Evolutionary conservation across 2,329 filamentous ascomycete genomes (phyloP), one percentile per base, ranked within the genome.

Genomic region (Phaeosphaeria sp.): DNA sequence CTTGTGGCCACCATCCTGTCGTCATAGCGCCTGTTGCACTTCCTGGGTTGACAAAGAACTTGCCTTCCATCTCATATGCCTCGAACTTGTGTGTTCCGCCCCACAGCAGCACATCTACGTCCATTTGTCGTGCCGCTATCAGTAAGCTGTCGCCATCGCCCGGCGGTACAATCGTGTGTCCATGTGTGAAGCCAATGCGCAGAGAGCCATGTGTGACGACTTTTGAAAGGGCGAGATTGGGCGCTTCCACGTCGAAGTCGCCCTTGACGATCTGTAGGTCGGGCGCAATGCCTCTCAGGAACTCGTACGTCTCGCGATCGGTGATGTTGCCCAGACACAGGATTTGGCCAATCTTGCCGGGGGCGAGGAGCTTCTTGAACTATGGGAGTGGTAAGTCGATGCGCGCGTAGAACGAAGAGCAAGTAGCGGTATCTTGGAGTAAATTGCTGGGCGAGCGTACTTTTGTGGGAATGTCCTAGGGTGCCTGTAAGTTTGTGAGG

Each of bases 261-360:
- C 88, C 88, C 72, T 89, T 89, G 63, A 90, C 88, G 67, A 90
- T 85, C 67, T 90, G 88, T 42, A 90, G 81, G 69, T 90, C 88
- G 4, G 84, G 83, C 5, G 84, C 82, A 55, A 85, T 80, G 59
- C 75, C 74, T 56, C 83, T 82, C 13, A 86, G 82, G 78, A 85
- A 86, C 56, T 83, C 78, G 76, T 83, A 85, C 52, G 83, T 85
- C 63, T 83, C 82, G 67, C 83, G 82, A 58, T 83, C 82, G 65
- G 84, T 86, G 51, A 86, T 81, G 71, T 86, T 86, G 55, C 84
- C 84, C 3, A 86, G 78, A 67, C 84, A 86, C 54, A 86, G 81
- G 57, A 85, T 85, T 57, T 85, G 83, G 60, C 82, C 82, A 62
- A 85, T 85, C 69, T 85, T 85, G 61, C 83, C 83, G 30, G 83